These are phyloP conservation scores for Coniferiporia weirii DNA, from an alignment of 1,284 basidiomycete genomes.

Conservation along the genomic window DNA sequence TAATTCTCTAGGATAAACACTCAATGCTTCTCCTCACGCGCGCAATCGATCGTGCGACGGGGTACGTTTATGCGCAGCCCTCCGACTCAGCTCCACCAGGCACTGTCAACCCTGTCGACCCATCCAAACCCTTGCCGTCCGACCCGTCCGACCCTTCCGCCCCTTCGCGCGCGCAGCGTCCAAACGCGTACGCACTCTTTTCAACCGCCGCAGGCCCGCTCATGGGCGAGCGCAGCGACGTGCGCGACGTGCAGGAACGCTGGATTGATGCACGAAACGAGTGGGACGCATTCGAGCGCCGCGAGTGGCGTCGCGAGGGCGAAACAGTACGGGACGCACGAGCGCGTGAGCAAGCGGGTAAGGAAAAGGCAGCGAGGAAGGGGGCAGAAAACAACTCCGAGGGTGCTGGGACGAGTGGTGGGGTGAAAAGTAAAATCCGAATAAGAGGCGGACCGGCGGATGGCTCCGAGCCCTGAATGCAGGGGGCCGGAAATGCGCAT, in stretches of 20 bases:
- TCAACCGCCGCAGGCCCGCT: conserved; percentile 58
- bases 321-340: conserved; percentile 28
- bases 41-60: conserved; percentile 83
- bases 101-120: conserved; percentile 32
- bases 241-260: conserved; percentile 82
- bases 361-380: conserved; percentile 20
- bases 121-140: conserved; percentile 33
- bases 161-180: conserved; percentile 41
- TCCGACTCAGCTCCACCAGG: conserved; percentile 46
- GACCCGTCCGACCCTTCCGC: conserved; percentile 28
- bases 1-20: conserved; percentile 66
- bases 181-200: conserved; percentile 65
- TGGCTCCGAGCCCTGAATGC: background rate
- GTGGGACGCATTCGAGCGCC: conserved; percentile 75
- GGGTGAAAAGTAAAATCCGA: conserved; percentile 10
- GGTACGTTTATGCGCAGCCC: conserved; percentile 78
- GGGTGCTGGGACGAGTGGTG: background rate
- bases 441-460: background rate
- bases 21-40: conserved; percentile 87
- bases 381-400: background rate
- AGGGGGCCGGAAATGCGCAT: too few relatives aligned
- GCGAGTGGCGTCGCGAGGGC: conserved; percentile 64
- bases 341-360: conserved; percentile 26
- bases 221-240: conserved; percentile 50
- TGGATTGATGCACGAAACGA: conserved; percentile 78